Evolutionary conservation across 352 stramenopile genomes (phyloP), one percentile per base, ranked within the genome.

Genomic region (Phytophthora ohioensis): DNA sequence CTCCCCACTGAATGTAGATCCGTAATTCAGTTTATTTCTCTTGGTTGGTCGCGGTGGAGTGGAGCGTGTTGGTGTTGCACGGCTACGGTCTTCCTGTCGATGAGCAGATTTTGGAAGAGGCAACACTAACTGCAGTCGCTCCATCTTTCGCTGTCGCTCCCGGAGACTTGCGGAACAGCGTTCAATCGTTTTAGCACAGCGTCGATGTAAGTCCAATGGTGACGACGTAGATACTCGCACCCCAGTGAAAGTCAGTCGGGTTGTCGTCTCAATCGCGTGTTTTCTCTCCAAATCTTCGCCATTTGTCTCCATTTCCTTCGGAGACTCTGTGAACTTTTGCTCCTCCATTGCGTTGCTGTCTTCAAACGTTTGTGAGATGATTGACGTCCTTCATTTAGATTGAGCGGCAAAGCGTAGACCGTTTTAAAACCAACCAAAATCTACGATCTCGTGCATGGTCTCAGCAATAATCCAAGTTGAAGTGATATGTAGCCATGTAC

Each of bases 341-440:
- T 27, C 38, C 43, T 49, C 54, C 54, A 41, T 62, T 47, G 17
- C 3, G 48, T 13, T 0, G 35, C 38, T 60, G 4, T 35, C 10
- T 35, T 4, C 41, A 51, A 46, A 27, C 7, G n/a, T 53, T 57
- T 38, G 31, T 38, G 13, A 47, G 43, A 15, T 53, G 31, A 38
- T 68, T 68, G 49, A 55, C 35, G 7, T 57, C 31, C 43, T 60
- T 34, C n/a, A 46, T 53, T 52, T 57, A 52, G 46, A 51, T 21
- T 4, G 21, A 34, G n/a, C 6, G 41, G 12, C 30, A 30, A 67
- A 60, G 31, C 47, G n/a, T 13, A 57, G 64, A 62, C 57, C 53
- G 67, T 73, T 73, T 60, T 45, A 73, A 70, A 73, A 69, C 67
- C 49, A 63, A 62, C 42, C 49, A 61, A 57, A 36, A 47, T 36